These are phyloP conservation scores for Paxillus ammoniavirescens DNA, from an alignment of 768 basidiomycete species.

Conservation along the genomic window DNA sequence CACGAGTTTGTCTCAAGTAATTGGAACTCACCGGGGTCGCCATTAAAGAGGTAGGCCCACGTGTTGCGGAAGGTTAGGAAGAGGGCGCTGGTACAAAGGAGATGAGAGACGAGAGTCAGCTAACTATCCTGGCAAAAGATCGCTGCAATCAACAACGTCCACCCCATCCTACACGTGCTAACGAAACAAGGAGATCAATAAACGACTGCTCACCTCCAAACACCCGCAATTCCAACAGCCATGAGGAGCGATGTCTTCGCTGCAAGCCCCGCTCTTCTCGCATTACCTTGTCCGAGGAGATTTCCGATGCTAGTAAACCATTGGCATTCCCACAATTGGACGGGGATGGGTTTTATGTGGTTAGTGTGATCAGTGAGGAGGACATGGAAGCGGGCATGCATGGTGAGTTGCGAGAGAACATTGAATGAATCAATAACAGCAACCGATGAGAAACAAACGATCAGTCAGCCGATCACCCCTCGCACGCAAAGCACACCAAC, in stretches of 20 bases:
- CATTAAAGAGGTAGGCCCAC: conserved; percentile 77
- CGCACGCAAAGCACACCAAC: not conserved
- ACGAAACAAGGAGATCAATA: not conserved
- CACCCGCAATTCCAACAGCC: conserved; percentile 58
- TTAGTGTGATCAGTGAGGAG: not conserved
- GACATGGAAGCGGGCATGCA: not conserved
- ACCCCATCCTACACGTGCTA: not conserved
- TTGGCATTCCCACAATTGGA: not conserved
- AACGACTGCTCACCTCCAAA: conserved; percentile 52
- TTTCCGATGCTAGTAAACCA: conserved; percentile 69
- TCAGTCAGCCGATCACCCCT: not conserved
- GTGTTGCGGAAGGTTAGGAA: conserved; percentile 60
- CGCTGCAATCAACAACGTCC: not conserved
- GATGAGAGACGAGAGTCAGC: not conserved
- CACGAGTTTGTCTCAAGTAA: not conserved
- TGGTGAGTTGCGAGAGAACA: not conserved
- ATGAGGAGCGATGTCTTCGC: conserved; percentile 65
- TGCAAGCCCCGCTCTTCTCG: conserved; percentile 67
- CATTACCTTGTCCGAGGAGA: conserved; percentile 78
- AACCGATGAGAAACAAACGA: not conserved
- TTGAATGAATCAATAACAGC: too few species aligned
- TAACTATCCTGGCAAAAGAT: not conserved
- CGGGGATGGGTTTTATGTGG: not conserved
- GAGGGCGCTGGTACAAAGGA: conserved; percentile 37
- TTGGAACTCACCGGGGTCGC: conserved; percentile 48